Conservation (phyloP, 2,329 filamentous ascomycete genomes). For the Ampelomyces quisqualis region DNA sequence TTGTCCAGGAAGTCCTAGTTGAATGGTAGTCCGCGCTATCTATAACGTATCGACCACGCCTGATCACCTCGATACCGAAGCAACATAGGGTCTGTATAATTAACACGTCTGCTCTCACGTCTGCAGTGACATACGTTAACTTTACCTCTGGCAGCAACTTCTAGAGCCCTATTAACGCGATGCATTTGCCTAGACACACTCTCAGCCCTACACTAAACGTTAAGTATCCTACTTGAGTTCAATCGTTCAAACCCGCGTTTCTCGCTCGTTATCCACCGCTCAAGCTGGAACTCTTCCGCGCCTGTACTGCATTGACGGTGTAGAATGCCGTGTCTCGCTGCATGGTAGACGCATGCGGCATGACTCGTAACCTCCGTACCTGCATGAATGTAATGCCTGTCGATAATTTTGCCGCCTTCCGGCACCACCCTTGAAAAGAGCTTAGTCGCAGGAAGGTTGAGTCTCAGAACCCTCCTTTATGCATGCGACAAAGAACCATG, state of each 20-base stretch:
- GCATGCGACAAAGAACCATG: slow-evolving; percentile 54
- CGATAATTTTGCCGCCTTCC: slow-evolving; percentile 38
- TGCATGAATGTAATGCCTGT: slow-evolving; percentile 44
- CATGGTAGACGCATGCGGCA: slow-evolving; percentile 51
- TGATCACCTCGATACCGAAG: too few relatives aligned
- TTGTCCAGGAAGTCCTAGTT: too few relatives aligned
- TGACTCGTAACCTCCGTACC: slow-evolving; percentile 52
- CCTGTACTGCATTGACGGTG: too few relatives aligned
- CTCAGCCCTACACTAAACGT: slow-evolving; percentile 32
- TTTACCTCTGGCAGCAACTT: slow-evolving; percentile 41
- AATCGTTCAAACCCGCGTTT: slow-evolving; percentile 23
- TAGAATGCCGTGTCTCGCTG: too few relatives aligned
- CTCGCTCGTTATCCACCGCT: slow-evolving; percentile 44
- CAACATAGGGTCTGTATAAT: too few relatives aligned
- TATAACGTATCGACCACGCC: too few relatives aligned
- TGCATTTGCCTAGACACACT: slow-evolving; percentile 36
- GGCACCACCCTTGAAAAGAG: slow-evolving; percentile 51
- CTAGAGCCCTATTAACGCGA: slow-evolving; percentile 34
- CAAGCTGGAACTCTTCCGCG: slow-evolving; percentile 45
- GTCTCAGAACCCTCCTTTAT: slow-evolving; percentile 54
- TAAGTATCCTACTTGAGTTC: slow-evolving; percentile 36
- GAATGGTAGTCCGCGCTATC: too few relatives aligned
- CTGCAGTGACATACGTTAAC: too few relatives aligned
- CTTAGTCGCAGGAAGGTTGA: slow-evolving; percentile 54
- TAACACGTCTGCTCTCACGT: too few relatives aligned